Conservation (phyloP, 2,329 filamentous ascomycete species). For the Penicillium sclerotiorum region DNA sequence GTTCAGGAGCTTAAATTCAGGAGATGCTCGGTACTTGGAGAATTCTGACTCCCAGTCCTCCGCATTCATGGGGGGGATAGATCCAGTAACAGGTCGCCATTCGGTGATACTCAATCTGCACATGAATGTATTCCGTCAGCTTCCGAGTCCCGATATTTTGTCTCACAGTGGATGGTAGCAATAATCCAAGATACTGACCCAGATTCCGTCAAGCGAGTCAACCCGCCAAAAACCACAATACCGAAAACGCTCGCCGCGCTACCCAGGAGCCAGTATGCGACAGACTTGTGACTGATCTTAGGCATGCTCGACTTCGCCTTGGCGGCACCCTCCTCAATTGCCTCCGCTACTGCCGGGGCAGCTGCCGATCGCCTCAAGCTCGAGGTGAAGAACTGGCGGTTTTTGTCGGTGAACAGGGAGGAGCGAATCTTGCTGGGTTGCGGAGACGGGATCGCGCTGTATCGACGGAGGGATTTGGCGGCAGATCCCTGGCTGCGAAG, state of each 20-base stretch:
- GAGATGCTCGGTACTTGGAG: conserved; percentile 85
- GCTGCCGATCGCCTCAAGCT: conserved; percentile 26
- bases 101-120: conserved; percentile 91
- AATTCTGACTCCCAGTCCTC: conserved; percentile 93
- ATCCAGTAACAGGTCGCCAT: conserved; percentile 96
- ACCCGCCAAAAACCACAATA: conserved; percentile 91
- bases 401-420: conserved; percentile 24
- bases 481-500: conserved; percentile 35
- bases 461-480: conserved; percentile 34
- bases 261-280: conserved; percentile 89
- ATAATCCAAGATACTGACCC: conserved; percentile 58
- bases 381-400: conserved; percentile 33
- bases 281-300: conserved; percentile 70
- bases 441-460: conserved; percentile 31
- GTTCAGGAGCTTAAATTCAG: conserved; percentile 91
- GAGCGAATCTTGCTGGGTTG: conserved; percentile 31
- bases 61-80: conserved; percentile 75
- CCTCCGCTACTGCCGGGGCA: conserved; percentile 21
- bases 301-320: conserved; percentile 51
- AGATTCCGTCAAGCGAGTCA: conserved; percentile 93
- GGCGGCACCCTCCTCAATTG: conserved; percentile 25
- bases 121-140: conserved; percentile 14
- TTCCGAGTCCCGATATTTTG: background rate
- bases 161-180: background rate
- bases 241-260: conserved; percentile 94